Percentiles rank a stretch among this genome's conserved stretches.
phyloP scores from a whole-genome alignment of 371 early-diverging fungal species.

The Chytridium lagenaria region DNA sequence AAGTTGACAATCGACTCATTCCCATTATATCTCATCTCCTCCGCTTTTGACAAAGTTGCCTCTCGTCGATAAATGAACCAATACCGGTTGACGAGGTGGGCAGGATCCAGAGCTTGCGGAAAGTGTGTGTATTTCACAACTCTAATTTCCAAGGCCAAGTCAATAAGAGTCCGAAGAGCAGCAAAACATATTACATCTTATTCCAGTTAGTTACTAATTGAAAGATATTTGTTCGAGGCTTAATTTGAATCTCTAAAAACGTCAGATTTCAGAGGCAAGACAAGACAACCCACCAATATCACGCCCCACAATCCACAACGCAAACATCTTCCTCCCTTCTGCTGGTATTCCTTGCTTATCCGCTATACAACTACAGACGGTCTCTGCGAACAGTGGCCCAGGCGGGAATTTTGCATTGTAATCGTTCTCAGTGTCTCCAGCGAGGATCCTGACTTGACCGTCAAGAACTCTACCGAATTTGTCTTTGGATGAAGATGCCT shows the following conservation, averaged over 20 bases:
- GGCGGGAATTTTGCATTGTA: constrained; percentile 49
- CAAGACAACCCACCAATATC: constrained; percentile 50
- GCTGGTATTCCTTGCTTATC: constrained; percentile 44
- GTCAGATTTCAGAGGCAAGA: background rate
- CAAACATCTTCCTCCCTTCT: constrained; percentile 43
- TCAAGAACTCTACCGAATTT: constrained; percentile 42
- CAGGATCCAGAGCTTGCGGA: constrained; percentile 54
- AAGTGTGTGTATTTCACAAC: constrained; percentile 55
- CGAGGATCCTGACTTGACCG: constrained; percentile 51
- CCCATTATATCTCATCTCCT: constrained; percentile 20
- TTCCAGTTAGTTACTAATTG: constrained; percentile 52
- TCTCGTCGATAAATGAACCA: constrained; percentile 59
- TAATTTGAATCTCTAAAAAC: constrained; percentile 54
- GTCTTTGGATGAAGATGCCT: constrained; percentile 44
- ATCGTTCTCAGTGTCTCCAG: constrained; percentile 55
- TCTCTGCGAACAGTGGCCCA: constrained; percentile 28
- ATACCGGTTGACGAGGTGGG: constrained; percentile 54
- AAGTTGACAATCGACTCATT: constrained; percentile 48
- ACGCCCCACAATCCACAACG: constrained; percentile 58
- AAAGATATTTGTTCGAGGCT: constrained; percentile 55
- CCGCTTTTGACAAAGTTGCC: constrained; percentile 45
- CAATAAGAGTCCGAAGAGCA: background rate
- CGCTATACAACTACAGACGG: constrained; percentile 46
- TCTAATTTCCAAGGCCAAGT: constrained; percentile 22
- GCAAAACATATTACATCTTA: constrained; percentile 33